These are phyloP conservation scores for Trifolium subterraneum DNA, from an alignment of 306 rosid genomes.

Conservation along the genomic window DNA sequence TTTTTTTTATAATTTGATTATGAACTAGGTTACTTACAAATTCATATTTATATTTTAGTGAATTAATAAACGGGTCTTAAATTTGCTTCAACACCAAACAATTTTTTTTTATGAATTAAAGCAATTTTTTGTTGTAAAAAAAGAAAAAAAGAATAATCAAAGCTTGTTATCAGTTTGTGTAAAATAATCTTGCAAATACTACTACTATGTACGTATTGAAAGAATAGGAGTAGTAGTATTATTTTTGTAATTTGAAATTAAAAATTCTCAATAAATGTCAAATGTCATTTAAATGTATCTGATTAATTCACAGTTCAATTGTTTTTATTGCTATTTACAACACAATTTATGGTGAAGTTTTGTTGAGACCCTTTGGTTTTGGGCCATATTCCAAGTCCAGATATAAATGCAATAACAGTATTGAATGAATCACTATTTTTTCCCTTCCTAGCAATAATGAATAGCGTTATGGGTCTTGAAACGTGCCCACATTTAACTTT, in stretches of 20 bases:
- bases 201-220: too few relatives aligned
- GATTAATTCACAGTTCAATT: slow-evolving; percentile 13
- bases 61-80: too few relatives aligned
- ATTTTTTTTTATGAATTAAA: too few relatives aligned
- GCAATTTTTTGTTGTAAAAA: too few relatives aligned
- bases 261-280: not conserved
- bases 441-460: slow-evolving; percentile 1
- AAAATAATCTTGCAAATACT: too few relatives aligned
- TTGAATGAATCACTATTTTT: slow-evolving; percentile 18
- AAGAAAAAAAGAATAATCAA: too few relatives aligned
- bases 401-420: not conserved
- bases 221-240: not conserved
- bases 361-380: slow-evolving; percentile 10
- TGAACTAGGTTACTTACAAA: too few relatives aligned
- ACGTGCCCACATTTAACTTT: slow-evolving; percentile 14
- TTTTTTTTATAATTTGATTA: too few relatives aligned
- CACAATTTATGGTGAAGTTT: not conserved
- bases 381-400: slow-evolving; percentile 16
- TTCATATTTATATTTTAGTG: too few relatives aligned
- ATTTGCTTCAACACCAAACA: too few relatives aligned
- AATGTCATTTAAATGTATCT: not conserved
- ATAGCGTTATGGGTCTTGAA: slow-evolving; percentile 19
- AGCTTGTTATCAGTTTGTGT: too few relatives aligned
- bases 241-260: not conserved
- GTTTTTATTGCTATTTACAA: slow-evolving; percentile 27